Base-by-base conservation (phyloP, 2,329 filamentous ascomycete species). In the Stemphylium beticola region DNA sequence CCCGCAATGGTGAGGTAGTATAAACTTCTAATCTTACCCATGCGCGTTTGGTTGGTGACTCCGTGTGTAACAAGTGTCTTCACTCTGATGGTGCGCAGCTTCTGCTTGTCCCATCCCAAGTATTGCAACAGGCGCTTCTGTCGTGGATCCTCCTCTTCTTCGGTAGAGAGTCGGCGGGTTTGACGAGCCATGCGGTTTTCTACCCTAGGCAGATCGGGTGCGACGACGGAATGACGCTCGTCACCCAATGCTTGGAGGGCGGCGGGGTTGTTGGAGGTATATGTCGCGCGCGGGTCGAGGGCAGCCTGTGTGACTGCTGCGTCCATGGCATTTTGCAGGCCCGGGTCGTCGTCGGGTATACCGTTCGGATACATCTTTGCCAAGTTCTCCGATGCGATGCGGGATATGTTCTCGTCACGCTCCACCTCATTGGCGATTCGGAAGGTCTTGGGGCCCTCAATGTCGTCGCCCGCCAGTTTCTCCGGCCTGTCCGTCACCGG, bases 1-100 rank as follows among this genome's bases (percentile, higher is more conserved):
- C 95, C 95, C 5, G 92, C 93, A 64, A 97, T 87, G 36, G 87
- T 87, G 57, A 98, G 79, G 66, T 86, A 82, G 68, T 93, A 96
- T 36, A 83, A 68, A 75, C 88, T 91, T 64, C 84, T 83, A 55
- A 99, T 88, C 83, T 98, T 99, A 73, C 95, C 95, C 77, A 99
- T 86, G 80, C 93, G 90, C 18, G 95, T 98, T 83, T 98, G 93
- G 78, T 99, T 98, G 62, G 85, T 82, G 55, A 99, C 95, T 36
- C 78, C 77, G 69, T 93, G 90, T 4, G 73, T 71, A 41, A 96
- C 89, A 41, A 99, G 78, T 42, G 83, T 81, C 82, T 96, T 96
- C 61, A 85, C 79, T 53, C 84, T 81, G 55, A 96, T 76, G 2
- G 64, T 67, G 20, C 69, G 66, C 46, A 89, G 78, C 55, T 83